These are phyloP conservation scores for Exserohilum rostratum DNA, from an alignment of 2,329 filamentous ascomycete species.

Conservation along the genomic window DNA sequence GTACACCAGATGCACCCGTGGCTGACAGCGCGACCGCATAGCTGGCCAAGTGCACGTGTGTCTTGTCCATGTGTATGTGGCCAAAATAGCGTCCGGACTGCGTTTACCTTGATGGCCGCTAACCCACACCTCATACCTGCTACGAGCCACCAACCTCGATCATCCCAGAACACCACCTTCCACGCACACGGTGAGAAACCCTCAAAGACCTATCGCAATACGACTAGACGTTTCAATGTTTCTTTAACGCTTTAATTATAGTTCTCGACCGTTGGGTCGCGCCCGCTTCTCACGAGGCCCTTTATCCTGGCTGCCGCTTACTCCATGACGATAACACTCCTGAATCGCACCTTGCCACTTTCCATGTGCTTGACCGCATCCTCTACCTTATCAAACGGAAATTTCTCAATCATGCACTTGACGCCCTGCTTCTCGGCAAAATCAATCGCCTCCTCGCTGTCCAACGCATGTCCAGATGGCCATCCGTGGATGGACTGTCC, in stretches of 20 bases:
- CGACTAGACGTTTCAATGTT: slow-evolving; percentile 16
- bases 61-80: no score
- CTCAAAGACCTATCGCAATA: slow-evolving; percentile 5
- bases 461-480: slow-evolving; percentile 60
- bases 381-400: slow-evolving; percentile 57
- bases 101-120: slow-evolving; percentile 5
- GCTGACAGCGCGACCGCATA: no score
- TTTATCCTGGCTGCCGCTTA: slow-evolving; percentile 16
- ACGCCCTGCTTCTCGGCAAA: slow-evolving; percentile 57
- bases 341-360: slow-evolving; percentile 58
- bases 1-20: no score
- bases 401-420: slow-evolving; percentile 61
- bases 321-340: slow-evolving; percentile 58
- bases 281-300: not conserved
- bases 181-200: not conserved
- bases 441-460: slow-evolving; percentile 59
- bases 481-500: slow-evolving; percentile 58
- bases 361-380: slow-evolving; percentile 59
- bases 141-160: not conserved
- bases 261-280: not conserved
- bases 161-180: slow-evolving; percentile 1
- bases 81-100: not conserved
- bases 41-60: slow-evolving; percentile 1
- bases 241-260: slow-evolving; percentile 8
- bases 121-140: not conserved